Evolutionary conservation across 2,329 filamentous ascomycete species (phyloP), one percentile per base, ranked within the genome.

Genomic region (Aurifilum marmelostoma): DNA sequence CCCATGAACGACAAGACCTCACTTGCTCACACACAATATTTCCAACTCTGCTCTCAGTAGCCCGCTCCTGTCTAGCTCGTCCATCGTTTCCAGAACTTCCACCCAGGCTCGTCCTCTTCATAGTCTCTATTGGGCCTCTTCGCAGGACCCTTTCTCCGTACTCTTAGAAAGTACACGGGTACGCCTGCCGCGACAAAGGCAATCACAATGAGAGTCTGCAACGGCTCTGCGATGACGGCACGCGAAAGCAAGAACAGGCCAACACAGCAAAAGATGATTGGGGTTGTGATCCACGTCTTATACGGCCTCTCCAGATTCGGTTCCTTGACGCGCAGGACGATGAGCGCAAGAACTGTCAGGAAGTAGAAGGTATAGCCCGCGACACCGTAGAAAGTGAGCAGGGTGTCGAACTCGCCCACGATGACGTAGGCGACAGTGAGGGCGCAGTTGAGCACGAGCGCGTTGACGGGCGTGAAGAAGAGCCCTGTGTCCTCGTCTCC

Each of bases 361-460:
- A 99, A 99, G 82, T 99, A 99, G 78, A 99, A 99, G 0, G 93
- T 93, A 79, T 99, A 99, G 18, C 94, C 94, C 0, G 96, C 96
- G 16, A 99, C 96, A 68, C 96, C 96, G 81, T 98, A 98, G 78
- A 99, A 99, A 0, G 96, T 98, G 68, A 98, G 87, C 2, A 99
- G 87, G 0, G 95, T 97, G 65, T 89, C 86, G 77, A 99, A 98
- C 78, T 97, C 93, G 79, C 96, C 96, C 6, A 97, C 89, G 2
- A 92, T 76, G 71, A 97, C 89, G 81, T 98, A 99, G 1, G 86
- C 82, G 3, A 87, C 81, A 0, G 93, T 97, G 29, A 99, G 81
- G 3, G 82, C 73, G 54, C 87, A 86, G 79, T 99, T 99, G 74
- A 98, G 88, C 1, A 91, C 76, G 81, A 98, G 92, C 8, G 96